A percentile compares a stretch with the other conserved stretches of the same genome.
These are phyloP conservation scores for Mycena capillaripes DNA, from an alignment of 768 basidiomycete genomes.

Conservation along the genomic window DNA sequence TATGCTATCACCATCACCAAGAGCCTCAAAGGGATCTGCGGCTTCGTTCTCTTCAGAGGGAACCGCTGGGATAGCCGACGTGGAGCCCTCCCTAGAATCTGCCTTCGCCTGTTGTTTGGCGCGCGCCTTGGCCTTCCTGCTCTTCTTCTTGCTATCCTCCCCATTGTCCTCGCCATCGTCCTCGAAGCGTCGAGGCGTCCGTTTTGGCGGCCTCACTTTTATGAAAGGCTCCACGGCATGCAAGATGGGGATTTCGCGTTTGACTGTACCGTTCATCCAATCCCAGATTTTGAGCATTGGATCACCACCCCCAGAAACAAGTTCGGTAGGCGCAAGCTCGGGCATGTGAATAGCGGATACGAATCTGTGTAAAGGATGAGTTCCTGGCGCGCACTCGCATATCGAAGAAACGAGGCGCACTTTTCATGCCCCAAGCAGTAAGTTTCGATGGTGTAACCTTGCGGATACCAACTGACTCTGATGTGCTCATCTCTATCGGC, in stretches of 20 bases:
- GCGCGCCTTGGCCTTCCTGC: slow-evolving; percentile 33
- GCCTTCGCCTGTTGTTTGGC: slow-evolving; percentile 34
- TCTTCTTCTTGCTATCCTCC: slow-evolving; percentile 35
- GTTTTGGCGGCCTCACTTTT: slow-evolving; percentile 49
- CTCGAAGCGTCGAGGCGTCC: slow-evolving; percentile 47
- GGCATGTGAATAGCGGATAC: slow-evolving; percentile 88
- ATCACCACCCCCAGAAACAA: slow-evolving; percentile 95
- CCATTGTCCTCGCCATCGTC: slow-evolving; percentile 50
- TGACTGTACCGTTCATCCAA: slow-evolving; percentile 74
- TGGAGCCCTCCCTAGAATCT: slow-evolving; percentile 40
- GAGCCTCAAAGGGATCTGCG: slow-evolving; percentile 20
- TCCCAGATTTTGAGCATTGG: slow-evolving; percentile 82
- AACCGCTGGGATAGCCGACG: not conserved
- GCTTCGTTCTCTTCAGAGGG: slow-evolving; percentile 8
- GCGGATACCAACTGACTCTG: slow-evolving; percentile 90
- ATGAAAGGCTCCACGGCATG: slow-evolving; percentile 65
- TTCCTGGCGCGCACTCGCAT: not conserved
- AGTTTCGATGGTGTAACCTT: slow-evolving; percentile 87
- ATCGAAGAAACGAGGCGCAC: slow-evolving; percentile 56
- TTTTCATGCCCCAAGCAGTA: slow-evolving; percentile 89
- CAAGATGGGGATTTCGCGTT: slow-evolving; percentile 66
- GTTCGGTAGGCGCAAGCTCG: slow-evolving; percentile 51
- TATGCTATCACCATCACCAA: slow-evolving; percentile 51
- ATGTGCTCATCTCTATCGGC: slow-evolving; percentile 98
- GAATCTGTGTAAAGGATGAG: slow-evolving; percentile 63